These are phyloP conservation scores for Jacaranda copaia DNA, from an alignment of 257 asterid species.

Conservation along the genomic window DNA sequence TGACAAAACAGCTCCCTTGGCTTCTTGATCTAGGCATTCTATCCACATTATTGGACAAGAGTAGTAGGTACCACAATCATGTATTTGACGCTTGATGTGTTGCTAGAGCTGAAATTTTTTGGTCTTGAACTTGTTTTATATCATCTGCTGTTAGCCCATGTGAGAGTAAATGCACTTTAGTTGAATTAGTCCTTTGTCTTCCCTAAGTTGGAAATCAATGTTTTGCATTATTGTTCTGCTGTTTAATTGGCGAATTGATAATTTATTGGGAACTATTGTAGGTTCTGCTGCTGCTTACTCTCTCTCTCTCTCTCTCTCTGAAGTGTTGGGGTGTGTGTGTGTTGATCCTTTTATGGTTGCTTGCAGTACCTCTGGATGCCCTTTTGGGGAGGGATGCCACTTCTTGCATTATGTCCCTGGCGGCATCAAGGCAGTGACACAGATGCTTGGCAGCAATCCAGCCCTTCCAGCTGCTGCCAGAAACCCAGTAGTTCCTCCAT, in stretches of 20 bases:
- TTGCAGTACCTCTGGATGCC: slow-evolving; percentile 80
- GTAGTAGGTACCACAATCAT: neutral
- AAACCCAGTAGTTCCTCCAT: slow-evolving; percentile 53
- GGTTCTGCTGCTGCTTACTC: neutral
- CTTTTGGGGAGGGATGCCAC: slow-evolving; percentile 86
- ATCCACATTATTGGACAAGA: neutral
- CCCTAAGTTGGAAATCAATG: neutral
- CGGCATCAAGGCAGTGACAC: slow-evolving; percentile 85
- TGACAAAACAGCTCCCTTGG: neutral
- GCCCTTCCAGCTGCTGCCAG: slow-evolving; percentile 61
- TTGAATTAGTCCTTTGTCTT: neutral
- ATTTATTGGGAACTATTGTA: neutral
- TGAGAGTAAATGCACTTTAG: neutral
- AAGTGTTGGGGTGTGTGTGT: neutral
- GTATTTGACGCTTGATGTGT: neutral
- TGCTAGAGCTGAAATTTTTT: neutral
- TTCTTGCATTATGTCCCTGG: slow-evolving; percentile 88
- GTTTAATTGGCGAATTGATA: neutral
- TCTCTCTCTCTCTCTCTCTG: neutral
- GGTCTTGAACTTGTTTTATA: neutral
- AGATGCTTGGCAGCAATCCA: slow-evolving; percentile 80
- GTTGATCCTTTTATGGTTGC: slow-evolving; percentile 20
- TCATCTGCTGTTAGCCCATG: neutral
- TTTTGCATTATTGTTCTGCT: neutral
- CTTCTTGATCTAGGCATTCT: neutral